phyloP scores from a whole-genome alignment of 2,329 filamentous ascomycete species.

The Diaporthe caulivora region DNA sequence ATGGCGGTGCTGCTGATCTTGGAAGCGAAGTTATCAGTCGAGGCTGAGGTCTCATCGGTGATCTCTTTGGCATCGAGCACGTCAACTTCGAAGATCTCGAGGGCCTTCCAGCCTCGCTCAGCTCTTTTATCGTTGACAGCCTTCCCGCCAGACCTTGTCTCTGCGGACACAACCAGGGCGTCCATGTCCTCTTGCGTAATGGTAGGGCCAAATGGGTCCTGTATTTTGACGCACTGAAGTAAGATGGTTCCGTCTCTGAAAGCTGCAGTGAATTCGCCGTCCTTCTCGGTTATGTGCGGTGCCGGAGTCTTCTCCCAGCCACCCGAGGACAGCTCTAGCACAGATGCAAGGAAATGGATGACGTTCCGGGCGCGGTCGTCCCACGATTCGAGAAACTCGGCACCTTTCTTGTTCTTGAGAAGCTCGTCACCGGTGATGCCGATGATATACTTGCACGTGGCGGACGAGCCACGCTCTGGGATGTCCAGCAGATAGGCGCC shows the following conservation, averaged over 20 bases:
- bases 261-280: conserved; percentile 63
- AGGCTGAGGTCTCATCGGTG: conserved; percentile 55
- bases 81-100: conserved; percentile 90
- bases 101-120: conserved; percentile 79
- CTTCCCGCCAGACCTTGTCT: conserved; percentile 85
- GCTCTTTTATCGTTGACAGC: conserved; percentile 87
- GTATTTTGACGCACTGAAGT: conserved; percentile 86
- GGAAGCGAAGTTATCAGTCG: conserved; percentile 74
- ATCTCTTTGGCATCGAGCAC: conserved; percentile 79
- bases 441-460: conserved; percentile 74
- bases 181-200: conserved; percentile 84
- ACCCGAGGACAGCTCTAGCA: conserved; percentile 58
- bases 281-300: conserved; percentile 50
- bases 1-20: conserved; percentile 97
- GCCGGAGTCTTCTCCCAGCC: conserved; percentile 59
- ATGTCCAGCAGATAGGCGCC: conserved; percentile 78
- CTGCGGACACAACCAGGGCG: conserved; percentile 86
- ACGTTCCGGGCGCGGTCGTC: conserved; percentile 76
- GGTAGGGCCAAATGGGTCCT: conserved; percentile 91
- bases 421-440: conserved; percentile 92
- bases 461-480: conserved; percentile 51
- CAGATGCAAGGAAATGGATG: conserved; percentile 79
- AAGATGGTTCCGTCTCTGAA: conserved; percentile 72
- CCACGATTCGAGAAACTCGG: conserved; percentile 86
- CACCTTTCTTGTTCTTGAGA: conserved; percentile 89